Evolutionary conservation across 2,329 filamentous ascomycete genomes (phyloP), one percentile per base, ranked within the genome.

Genomic region (Dactylella cylindrospora): DNA sequence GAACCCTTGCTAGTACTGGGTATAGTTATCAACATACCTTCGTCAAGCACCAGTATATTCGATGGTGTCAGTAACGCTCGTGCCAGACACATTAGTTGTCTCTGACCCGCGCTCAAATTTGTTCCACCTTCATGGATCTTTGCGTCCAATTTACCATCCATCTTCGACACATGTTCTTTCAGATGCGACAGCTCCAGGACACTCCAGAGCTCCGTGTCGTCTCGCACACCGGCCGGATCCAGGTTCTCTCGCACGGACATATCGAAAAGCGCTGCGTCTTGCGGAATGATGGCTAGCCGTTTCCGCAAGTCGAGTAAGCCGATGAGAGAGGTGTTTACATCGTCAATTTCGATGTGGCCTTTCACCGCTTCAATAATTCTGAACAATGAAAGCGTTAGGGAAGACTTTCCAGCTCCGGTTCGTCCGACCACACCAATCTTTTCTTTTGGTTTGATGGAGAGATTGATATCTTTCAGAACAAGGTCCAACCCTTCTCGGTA

Each of bases 381-480:
- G 81, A 98, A 98, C 15, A 98, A 78, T 1, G 93, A 85, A 64
- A 98, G 78, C 0, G 93, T 97, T 64, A 98, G 77, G 7, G 90
- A 95, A 62, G 88, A 95, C 77, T 98, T 98, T 71, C 93, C 93
- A 25, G 93, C 93, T 49, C 93, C 93, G 0, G 93, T 98, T 41
- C 93, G 86, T 51, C 93, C 93, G 25, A 98, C 93, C 8, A 98
- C 90, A 62, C 93, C 93, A 72, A 98, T 93, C 79, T 97, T 98
- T 77, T 98, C 93, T 70, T 90, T 89, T 3, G 91, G 85, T 76
- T 95, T 94, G 77, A 98, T 95, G 71, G 89, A 84, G 10, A 98
- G 78, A 69, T 82, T 91, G 74, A 98, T 84, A 71, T 96, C 86
- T 78, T 94, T 96, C 67, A 98, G 79, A 52, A 97, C 91, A 59